Evolutionary conservation across 2,329 filamentous ascomycete genomes (phyloP).

Genomic region (Trichoderma sp.): DNA sequence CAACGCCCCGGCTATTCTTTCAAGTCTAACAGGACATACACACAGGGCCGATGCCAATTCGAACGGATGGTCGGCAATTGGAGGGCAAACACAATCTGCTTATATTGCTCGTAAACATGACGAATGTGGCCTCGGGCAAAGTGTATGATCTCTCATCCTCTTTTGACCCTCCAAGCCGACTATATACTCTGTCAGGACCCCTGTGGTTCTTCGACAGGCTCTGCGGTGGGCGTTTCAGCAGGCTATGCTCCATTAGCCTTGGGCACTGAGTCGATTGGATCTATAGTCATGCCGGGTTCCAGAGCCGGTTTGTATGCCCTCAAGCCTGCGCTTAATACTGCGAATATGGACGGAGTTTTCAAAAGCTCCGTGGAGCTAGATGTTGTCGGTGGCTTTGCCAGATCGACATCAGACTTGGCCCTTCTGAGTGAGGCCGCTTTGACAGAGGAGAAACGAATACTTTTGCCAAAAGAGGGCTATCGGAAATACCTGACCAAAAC

Average conservation of each 20-base stretch:
- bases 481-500: neutral
- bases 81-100: neutral
- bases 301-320: neutral
- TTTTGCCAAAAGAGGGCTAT: neutral
- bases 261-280: neutral
- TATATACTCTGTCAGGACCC: neutral
- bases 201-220: neutral
- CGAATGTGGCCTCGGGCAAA: neutral
- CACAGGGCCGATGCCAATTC: neutral
- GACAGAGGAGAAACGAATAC: neutral
- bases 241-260: neutral
- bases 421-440: neutral
- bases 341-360: neutral
- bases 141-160: neutral
- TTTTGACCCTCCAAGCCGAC: neutral
- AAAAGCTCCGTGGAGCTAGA: neutral
- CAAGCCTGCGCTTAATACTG: neutral
- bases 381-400: neutral
- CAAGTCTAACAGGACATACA: neutral
- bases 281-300: neutral
- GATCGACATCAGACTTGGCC: neutral
- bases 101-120: neutral
- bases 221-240: neutral
- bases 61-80: neutral
- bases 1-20: neutral